A percentile compares a stretch with the other conserved stretches of the same genome.
Conservation (phyloP, 176 grass and related monocot species). For the Microstegium vimineum region DNA sequence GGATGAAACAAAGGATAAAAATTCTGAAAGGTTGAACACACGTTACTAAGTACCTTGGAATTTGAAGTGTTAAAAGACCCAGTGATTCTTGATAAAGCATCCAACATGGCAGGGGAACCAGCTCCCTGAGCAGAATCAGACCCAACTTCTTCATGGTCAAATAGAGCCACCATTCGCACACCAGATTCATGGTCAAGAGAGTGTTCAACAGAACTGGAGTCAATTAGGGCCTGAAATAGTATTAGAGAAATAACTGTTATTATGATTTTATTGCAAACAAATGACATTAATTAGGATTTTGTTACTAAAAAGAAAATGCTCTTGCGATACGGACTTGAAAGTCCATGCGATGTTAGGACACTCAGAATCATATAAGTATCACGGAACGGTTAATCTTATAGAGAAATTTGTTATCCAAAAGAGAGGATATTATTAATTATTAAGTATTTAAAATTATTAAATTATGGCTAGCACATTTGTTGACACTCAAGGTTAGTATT, state of each 20-base stretch:
- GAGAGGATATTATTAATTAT: neutral
- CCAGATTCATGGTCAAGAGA: conserved; percentile 76
- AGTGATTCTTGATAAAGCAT: conserved; percentile 95
- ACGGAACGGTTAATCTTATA: neutral
- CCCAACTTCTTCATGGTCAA: conserved; percentile 98
- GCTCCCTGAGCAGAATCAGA: conserved; percentile 96
- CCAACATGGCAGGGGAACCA: conserved; percentile 89
- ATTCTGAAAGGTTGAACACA: neutral
- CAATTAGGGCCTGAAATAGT: conserved; percentile 71
- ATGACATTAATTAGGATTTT: neutral
- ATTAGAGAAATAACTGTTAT: conserved; percentile 24
- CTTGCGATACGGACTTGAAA: neutral
- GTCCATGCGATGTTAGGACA: neutral
- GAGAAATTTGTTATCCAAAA: neutral
- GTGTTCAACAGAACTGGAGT: conserved; percentile 57
- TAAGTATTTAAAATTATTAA: neutral
- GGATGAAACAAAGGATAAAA: conserved; percentile 3
- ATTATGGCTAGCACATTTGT: neutral
- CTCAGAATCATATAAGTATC: conserved; percentile 1
- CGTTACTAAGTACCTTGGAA: conserved; percentile 50
- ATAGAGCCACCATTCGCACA: conserved; percentile 92
- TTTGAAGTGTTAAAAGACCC: conserved; percentile 64
- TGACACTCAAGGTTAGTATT: neutral
- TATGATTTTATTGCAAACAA: neutral
- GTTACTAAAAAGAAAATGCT: neutral